Conservation (phyloP, 2,329 filamentous ascomycete genomes). For the Phaeomoniella chlamydospora region DNA sequence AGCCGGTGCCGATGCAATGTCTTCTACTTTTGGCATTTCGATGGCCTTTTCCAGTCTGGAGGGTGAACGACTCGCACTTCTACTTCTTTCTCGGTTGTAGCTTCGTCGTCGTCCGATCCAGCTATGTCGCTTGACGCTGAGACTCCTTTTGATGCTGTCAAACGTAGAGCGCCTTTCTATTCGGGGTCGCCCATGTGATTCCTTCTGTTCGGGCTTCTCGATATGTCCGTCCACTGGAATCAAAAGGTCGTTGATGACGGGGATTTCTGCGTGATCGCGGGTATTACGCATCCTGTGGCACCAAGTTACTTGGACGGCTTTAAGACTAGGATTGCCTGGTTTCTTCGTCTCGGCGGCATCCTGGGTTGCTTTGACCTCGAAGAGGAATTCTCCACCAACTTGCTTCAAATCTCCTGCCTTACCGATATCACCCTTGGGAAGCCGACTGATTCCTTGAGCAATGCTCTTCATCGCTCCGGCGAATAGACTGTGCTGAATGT, state of each 20-base stretch:
- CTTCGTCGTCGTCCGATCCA: not conserved
- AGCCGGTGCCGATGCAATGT: too few species aligned
- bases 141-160: not conserved
- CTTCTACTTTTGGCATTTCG: too few species aligned
- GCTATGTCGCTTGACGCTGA: not conserved
- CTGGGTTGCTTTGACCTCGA: conserved; percentile 30
- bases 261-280: conserved; percentile 60
- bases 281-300: conserved; percentile 72
- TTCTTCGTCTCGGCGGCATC: conserved; percentile 14
- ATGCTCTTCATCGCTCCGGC: conserved; percentile 33
- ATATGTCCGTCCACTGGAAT: not conserved
- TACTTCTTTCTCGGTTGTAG: not conserved
- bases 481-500: conserved; percentile 41
- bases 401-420: conserved; percentile 54
- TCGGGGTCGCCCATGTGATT: not conserved
- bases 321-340: conserved; percentile 15
- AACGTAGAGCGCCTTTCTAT: not conserved
- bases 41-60: too few species aligned
- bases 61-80: not conserved
- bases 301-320: conserved; percentile 56
- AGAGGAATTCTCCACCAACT: conserved; percentile 68
- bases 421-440: conserved; percentile 42
- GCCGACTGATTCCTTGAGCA: conserved; percentile 44
- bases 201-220: not conserved
- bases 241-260: conserved; percentile 48